Base-by-base conservation (phyloP, 257 asterid species). In the Primulina huaijiensis region DNA sequence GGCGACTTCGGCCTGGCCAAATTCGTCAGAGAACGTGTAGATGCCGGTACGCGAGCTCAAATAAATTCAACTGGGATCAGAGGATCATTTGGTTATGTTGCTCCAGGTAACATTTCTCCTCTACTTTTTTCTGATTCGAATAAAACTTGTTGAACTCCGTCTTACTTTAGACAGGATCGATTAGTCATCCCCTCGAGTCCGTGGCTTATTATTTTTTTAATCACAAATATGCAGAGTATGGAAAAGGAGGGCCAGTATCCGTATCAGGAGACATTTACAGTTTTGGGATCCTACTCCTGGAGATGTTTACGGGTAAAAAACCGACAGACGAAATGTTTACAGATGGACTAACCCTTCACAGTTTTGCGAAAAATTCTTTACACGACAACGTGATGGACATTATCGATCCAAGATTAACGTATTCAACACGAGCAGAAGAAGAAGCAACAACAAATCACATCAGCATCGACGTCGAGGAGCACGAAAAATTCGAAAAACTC, bases 81-180 rank as follows among this genome's bases (percentile, higher is more conserved):
- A 52, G 80, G 80, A 25, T 58, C 86, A 30, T 72, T 82, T 23
- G 90, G 80, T 25, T 76, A 76, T 67, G 67, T 72, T 33, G 72
- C 80, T 64, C 76, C 76, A 71, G 80, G 80, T 34, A 25, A 33
- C n/a, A 3, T 62, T 52, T 30, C 14, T n/a, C 14, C 21, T 69
- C 20, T n/a, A 58, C 21, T 7, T 69, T 8, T 23, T n/a, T 9
- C 50, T 2, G 3, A 38, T 8, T 38, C 14, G 16, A 38, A 38
- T 9, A 31, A 38, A 43, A 43, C n/a, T 2, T 43, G 30, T 12
- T 43, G 2, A 43, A 43, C 53, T 43, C n/a, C 17, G 12, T 43
- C 53, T 10, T 43, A 43, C 6, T 43, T 12, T 5, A 43, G n/a
- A 11, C 6, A 10, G 17, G 53, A 11, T 43, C 50, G 10, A 37